Conservation (phyloP, 2,329 filamentous ascomycete genomes). For the Lasiodiplodia sp. region DNA sequence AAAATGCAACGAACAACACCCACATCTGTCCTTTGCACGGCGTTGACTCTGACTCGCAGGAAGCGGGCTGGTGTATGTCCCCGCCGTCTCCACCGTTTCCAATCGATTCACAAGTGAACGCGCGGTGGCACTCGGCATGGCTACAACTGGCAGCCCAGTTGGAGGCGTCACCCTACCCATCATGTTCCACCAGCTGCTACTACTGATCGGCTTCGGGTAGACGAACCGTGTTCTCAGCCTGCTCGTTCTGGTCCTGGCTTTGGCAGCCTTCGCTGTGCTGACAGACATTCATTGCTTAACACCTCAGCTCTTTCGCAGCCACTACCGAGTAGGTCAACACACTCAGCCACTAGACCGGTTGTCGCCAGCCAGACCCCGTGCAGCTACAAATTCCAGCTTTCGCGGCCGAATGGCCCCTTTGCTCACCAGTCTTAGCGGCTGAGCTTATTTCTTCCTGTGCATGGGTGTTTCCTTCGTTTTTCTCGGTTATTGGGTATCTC, state of each 20-base stretch:
- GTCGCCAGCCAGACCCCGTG: neutral
- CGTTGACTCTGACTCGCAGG: neutral
- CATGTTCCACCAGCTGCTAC: neutral
- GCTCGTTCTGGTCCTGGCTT: neutral
- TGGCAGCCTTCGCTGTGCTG: neutral
- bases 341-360: neutral
- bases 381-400: too few relatives aligned
- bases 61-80: neutral
- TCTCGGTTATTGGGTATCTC: neutral
- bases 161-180: neutral
- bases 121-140: neutral
- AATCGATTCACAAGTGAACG: neutral
- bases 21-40: too few relatives aligned
- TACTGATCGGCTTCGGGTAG: neutral
- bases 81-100: neutral
- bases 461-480: neutral
- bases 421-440: neutral
- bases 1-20: neutral
- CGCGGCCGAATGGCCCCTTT: neutral
- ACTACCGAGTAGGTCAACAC: neutral
- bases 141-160: neutral
- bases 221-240: neutral
- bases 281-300: neutral
- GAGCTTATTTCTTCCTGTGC: neutral
- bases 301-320: neutral